These are phyloP conservation scores for Strobilomyces echinocephalus DNA, from an alignment of 768 basidiomycete species.

Conservation along the genomic window DNA sequence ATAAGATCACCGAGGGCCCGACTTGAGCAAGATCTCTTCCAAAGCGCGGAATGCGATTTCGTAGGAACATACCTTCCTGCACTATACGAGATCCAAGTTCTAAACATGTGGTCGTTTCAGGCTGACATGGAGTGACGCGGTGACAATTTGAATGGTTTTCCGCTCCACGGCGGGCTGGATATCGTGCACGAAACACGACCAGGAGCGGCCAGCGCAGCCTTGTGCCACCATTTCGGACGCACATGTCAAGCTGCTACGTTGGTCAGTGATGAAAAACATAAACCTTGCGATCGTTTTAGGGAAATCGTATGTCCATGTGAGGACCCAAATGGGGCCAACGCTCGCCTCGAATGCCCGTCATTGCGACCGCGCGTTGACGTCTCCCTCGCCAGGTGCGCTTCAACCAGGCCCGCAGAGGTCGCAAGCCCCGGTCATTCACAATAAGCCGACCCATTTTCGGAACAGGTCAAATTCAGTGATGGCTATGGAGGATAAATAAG, in stretches of 20 bases:
- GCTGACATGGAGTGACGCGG: conserved; percentile 5
- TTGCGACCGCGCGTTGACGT: conserved; percentile 1
- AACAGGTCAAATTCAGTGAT: conserved; percentile 23
- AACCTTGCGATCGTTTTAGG: conserved; percentile 15
- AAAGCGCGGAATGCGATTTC: conserved; percentile 2
- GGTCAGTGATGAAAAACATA: conserved; percentile 8
- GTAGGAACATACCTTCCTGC: not conserved
- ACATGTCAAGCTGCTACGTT: conserved; percentile 15
- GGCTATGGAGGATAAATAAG: conserved; percentile 20
- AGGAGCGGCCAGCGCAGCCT: conserved; percentile 3
- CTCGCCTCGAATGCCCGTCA: conserved; percentile 7
- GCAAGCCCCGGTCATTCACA: not conserved
- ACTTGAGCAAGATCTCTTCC: conserved; percentile 11
- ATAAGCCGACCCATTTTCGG: not conserved
- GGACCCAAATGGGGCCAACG: not conserved
- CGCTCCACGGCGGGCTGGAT: conserved; percentile 18
- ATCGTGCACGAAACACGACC: conserved; percentile 20
- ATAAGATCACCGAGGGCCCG: conserved; percentile 17
- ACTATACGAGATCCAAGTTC: not conserved
- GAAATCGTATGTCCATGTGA: conserved; percentile 6
- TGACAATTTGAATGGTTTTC: conserved; percentile 3
- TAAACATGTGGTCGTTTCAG: conserved; percentile 14
- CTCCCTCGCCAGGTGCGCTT: not conserved
- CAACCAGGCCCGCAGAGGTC: not conserved
- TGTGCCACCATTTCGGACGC: conserved; percentile 7